Conservation (phyloP, 768 basidiomycete species). For the Boletus insuetus region DNA sequence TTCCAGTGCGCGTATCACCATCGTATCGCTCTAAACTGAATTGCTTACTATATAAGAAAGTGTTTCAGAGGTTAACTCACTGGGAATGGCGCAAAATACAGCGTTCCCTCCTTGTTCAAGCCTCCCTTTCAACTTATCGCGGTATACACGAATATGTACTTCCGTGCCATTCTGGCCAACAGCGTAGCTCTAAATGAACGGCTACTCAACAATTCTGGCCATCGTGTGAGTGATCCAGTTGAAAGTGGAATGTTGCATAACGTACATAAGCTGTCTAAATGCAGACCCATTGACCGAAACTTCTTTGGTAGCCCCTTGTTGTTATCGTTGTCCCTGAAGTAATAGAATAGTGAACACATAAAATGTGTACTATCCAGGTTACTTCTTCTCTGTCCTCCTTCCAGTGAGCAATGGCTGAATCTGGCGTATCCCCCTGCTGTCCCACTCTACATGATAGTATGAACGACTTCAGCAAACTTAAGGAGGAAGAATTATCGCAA, state of each 20-base stretch:
- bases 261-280: background rate
- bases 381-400: background rate
- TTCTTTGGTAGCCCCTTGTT: background rate
- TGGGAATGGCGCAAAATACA: too few species aligned
- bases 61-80: too few species aligned
- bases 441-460: background rate
- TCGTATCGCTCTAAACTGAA: too few species aligned
- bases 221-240: background rate
- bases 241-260: background rate
- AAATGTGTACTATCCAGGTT: background rate
- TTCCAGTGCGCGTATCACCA: too few species aligned
- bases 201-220: background rate
- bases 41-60: too few species aligned
- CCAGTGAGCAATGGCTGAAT: background rate
- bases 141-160: too few species aligned
- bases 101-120: too few species aligned
- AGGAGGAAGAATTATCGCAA: constrained; percentile 5
- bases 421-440: background rate
- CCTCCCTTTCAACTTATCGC: too few species aligned
- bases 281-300: background rate
- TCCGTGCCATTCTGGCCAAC: too few species aligned
- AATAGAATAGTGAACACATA: background rate
- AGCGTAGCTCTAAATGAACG: background rate
- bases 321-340: background rate
- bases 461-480: background rate